These are phyloP conservation scores for Mortierella sp. DNA, from an alignment of 371 early-diverging fungal species.

Conservation along the genomic window DNA sequence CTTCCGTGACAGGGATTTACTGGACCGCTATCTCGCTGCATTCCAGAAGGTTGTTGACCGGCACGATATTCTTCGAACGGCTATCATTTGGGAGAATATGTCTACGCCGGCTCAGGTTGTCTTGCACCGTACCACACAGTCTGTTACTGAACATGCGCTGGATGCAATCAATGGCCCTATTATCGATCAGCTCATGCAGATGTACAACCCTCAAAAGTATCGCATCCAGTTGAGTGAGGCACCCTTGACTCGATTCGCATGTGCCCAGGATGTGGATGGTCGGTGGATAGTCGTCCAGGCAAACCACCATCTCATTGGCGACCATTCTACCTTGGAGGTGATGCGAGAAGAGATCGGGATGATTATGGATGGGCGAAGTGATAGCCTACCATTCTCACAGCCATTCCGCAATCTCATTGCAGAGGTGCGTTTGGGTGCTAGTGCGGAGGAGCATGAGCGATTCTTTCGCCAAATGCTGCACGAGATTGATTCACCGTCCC, in stretches of 20 bases:
- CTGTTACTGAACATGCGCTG: conserved; percentile 4
- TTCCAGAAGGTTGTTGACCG: conserved; percentile 18
- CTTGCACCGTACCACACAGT: not conserved
- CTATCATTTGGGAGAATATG: conserved; percentile 9
- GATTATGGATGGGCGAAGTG: conserved; percentile 9
- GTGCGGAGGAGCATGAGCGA: not conserved
- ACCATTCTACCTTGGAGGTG: conserved; percentile 16
- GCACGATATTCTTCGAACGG: conserved; percentile 23
- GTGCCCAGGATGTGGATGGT: conserved; percentile 6
- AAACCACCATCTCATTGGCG: conserved; percentile 19
- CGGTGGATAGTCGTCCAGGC: conserved; percentile 11
- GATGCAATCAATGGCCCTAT: conserved; percentile 19
- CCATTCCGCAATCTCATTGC: conserved; percentile 30
- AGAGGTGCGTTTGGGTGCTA: conserved; percentile 8
- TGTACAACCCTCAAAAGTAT: conserved; percentile 7
- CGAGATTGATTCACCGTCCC: conserved; percentile 14
- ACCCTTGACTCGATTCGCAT: not conserved
- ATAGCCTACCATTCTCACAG: conserved; percentile 6
- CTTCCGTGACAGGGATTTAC: conserved; percentile 5
- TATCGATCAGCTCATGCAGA: conserved; percentile 2
- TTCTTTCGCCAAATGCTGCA: conserved; percentile 20
- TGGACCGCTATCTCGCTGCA: conserved; percentile 17
- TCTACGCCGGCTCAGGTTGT: conserved; percentile 28
- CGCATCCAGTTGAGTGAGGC: conserved; percentile 1
- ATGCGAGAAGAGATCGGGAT: conserved; percentile 13